Evolutionary conservation across 2,329 filamentous ascomycete genomes (phyloP).

Genomic region (Myriangium duriaei): DNA sequence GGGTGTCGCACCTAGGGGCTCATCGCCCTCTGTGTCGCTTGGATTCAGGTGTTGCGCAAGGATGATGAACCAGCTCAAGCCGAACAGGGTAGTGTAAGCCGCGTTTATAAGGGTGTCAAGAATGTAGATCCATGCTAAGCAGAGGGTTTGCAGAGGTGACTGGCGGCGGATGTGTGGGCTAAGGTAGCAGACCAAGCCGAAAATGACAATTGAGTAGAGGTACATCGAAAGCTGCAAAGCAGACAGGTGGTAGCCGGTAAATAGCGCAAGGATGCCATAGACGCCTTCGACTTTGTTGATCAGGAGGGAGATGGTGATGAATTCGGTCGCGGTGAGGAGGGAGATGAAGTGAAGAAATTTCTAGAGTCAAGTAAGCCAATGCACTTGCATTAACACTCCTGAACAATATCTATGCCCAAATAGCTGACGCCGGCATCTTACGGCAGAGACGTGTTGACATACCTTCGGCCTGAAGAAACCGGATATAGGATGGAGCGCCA

Average conservation of each 20-base stretch:
- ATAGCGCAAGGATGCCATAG: constrained; percentile 77
- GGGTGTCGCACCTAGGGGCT: constrained; percentile 18
- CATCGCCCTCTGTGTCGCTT: constrained; percentile 16
- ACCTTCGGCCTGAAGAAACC: constrained; percentile 9
- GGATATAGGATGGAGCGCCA: not conserved
- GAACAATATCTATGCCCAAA: not conserved
- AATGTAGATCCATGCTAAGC: constrained; percentile 74
- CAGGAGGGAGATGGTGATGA: constrained; percentile 70
- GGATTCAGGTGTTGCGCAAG: constrained; percentile 45
- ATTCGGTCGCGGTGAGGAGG: constrained; percentile 72
- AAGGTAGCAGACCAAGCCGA: constrained; percentile 56
- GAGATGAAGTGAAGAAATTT: constrained; percentile 76
- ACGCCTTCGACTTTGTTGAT: constrained; percentile 89
- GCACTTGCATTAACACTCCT: not conserved
- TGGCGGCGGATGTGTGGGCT: constrained; percentile 70
- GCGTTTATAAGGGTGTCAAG: constrained; percentile 73
- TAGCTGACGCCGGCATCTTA: not conserved
- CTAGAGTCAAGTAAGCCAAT: constrained; percentile 35
- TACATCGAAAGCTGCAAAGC: constrained; percentile 81
- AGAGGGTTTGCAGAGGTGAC: constrained; percentile 64
- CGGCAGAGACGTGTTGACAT: constrained; percentile 4
- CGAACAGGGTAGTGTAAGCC: constrained; percentile 70
- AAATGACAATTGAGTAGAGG: constrained; percentile 66
- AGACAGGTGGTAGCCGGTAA: constrained; percentile 76
- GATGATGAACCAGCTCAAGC: constrained; percentile 74